These are phyloP conservation scores for Erodium moschatum DNA, from an alignment of 441 rosid species.

Conservation along the genomic window DNA sequence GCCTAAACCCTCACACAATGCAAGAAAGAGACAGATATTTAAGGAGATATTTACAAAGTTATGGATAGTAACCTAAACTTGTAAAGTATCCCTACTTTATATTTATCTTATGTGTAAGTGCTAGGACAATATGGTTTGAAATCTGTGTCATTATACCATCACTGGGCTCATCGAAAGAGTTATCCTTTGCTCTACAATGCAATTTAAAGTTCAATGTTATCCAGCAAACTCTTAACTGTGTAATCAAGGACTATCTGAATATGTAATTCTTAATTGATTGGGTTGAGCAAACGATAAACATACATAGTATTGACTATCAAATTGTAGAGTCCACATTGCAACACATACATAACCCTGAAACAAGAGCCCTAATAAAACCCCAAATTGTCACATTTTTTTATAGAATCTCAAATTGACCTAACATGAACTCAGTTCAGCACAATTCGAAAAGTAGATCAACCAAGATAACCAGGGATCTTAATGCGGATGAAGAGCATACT, in stretches of 20 bases:
- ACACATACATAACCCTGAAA: neutral
- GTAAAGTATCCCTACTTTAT: neutral
- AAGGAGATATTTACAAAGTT: neutral
- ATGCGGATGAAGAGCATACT: constrained; percentile 89
- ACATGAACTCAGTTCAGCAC: neutral
- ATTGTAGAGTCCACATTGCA: neutral
- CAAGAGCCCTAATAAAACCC: neutral
- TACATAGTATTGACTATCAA: neutral
- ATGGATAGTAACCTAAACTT: neutral
- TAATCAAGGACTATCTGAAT: neutral
- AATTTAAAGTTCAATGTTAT: neutral
- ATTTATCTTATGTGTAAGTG: neutral
- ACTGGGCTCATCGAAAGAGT: neutral
- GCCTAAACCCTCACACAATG: no score
- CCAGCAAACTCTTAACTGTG: neutral
- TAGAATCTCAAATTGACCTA: neutral
- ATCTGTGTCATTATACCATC: neutral
- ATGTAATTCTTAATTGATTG: neutral
- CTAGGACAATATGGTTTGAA: neutral
- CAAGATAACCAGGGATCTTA: constrained; percentile 87
- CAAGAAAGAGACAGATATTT: no score
- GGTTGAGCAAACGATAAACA: neutral
- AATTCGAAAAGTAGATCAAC: constrained; percentile 24
- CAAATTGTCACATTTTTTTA: neutral
- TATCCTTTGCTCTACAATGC: neutral